Base-by-base conservation (phyloP, 345 rosid genomes). In the Acer saccharum region DNA sequence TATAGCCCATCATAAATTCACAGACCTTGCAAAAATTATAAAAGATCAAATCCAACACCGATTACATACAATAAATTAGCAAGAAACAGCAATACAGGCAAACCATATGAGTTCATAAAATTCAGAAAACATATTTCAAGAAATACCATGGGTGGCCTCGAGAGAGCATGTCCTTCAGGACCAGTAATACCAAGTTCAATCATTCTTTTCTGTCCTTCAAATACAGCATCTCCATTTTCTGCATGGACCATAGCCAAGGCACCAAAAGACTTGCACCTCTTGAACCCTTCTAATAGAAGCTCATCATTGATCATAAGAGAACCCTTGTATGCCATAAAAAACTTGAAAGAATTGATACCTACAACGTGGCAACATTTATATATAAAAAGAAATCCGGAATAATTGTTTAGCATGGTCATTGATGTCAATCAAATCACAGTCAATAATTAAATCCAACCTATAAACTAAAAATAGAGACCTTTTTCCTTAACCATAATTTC, bases 161-260 rank as follows among this genome's bases (percentile, higher is more conserved):
- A 93, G 80, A 93, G 99, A 72, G 93, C 90, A 86, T 95, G 99
- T 43, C 99, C 98, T 75, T 94, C 99, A 21, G 99, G 98, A 77
- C 99, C 99, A 20, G 92, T 92, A 77, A 96, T 91, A 77, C 98
- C 98, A 46, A 96, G 92, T 65, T 92, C 94, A 69, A 94, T 90
- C 94, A 96, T 96, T 81, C 94, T 84, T 68, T 86, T 86, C 84
- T 96, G 99, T 57, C 99, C 99, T 89, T 91, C 98, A 25, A 87
- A 88, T 11, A 96, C 99, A 50, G 95, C 99, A 88, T 96, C 98
- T 68, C 99, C 98, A 82, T 96, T 94, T 90, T 96, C 99, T 72
- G 98, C 98, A 83, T 96, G 99, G 81, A 96, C 99, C 99, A 96
- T 96, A 16, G 98, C 92, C 84, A 96, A 79, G 80, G 98, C 99